Evolutionary conservation across 352 stramenopile genomes (phyloP), one percentile per base, ranked within the genome.

Genomic region (Phytophthora pistaciae): DNA sequence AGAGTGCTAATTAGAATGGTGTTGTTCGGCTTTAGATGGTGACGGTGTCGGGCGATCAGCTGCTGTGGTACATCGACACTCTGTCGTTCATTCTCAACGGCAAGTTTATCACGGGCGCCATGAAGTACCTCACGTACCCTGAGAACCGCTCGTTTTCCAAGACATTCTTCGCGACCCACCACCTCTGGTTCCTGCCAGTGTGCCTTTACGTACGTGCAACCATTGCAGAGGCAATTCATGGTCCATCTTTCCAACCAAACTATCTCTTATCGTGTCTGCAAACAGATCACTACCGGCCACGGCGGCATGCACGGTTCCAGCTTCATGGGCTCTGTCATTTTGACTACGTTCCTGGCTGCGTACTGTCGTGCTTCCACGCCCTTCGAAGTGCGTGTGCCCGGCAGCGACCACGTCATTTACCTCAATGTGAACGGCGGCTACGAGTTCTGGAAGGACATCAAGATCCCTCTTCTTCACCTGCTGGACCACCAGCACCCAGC

Each of bases 21-120:
- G 54, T 36, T 56, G 21, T 27, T 3, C 16, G n/a, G 18, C 31
- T 63, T 29, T 87, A 92, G 84, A 97, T 94, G 81, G 82, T 97
- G 18, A 95, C 92, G 20, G 94, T 98, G 5, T 96, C 91, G 16
- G 96, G 97, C 42, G 93, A 99, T 72, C 96, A 99, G 64, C 50
- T 98, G 27, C 71, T 97, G 16, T 99, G 94, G 94, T 98, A 96
- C 66, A 82, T 98, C 13, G 94, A 98, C 78, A 77, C 88, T 33
- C 42, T 86, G 11, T 91, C 66, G 46, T 97, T 89, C 58, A 36
- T 91, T 4, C 53, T 96, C 56, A 91, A 75, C 23, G 77, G 87
- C 62, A 97, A 92, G 57, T 98, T 98, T 69, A 73, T 89, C 20
- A 84, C 97, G 23, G 96, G 96, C 14, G 94, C 93, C 4, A 85